phyloP scores from a whole-genome alignment of 1,284 basidiomycete species.

The Tylopilus sp. region DNA sequence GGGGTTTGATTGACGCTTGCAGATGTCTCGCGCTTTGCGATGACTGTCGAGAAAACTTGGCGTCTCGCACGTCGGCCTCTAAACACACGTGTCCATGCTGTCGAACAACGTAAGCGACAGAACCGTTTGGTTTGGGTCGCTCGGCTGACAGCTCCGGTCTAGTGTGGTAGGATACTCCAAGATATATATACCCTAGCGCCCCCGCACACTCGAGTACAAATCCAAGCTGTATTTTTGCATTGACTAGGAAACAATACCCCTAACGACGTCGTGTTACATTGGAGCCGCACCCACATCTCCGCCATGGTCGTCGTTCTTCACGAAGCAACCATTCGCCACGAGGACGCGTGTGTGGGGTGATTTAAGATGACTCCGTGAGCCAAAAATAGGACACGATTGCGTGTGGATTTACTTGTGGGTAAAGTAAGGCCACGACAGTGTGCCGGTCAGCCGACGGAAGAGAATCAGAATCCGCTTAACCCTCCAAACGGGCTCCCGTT shows the following conservation, averaged over 20 bases:
- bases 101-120: conserved; percentile 52
- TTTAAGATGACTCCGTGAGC: background rate
- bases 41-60: conserved; percentile 65
- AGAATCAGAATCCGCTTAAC: background rate
- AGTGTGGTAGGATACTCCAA: conserved; percentile 73
- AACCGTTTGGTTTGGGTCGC: background rate
- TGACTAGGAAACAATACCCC: no score
- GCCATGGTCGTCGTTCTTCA: background rate
- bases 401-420: background rate
- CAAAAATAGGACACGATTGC: background rate
- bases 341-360: background rate
- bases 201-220: background rate
- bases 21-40: conserved; percentile 74
- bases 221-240: conserved; percentile 8
- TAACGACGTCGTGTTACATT: conserved; percentile 3
- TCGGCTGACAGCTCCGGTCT: conserved; percentile 12
- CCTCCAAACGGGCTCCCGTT: background rate
- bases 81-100: conserved; percentile 76
- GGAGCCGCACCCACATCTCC: conserved; percentile 8
- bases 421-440: background rate
- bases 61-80: conserved; percentile 55
- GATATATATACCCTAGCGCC: conserved; percentile 55
- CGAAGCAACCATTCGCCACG: background rate
- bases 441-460: conserved; percentile 1
- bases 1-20: conserved; percentile 9